phyloP scores from a whole-genome alignment of 495 filamentous ascomycete species.

The Xanthoparmelia taractica region DNA sequence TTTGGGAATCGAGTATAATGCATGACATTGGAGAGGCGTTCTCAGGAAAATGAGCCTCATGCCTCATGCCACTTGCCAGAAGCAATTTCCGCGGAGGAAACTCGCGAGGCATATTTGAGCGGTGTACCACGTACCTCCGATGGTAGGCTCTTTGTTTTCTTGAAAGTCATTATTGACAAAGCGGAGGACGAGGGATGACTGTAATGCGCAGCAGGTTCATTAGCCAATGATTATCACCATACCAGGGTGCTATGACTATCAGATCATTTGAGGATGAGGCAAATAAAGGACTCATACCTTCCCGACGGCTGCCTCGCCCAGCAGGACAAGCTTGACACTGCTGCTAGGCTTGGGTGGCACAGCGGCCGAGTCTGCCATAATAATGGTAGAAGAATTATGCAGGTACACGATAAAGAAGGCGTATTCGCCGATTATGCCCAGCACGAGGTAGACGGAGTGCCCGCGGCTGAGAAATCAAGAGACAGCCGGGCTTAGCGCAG shows the following conservation, averaged over 20 bases:
- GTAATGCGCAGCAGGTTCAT: constrained; percentile 24
- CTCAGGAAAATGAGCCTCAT: neutral
- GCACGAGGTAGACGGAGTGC: constrained; percentile 7
- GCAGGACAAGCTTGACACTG: constrained; percentile 96
- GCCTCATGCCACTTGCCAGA: neutral
- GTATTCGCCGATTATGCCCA: neutral
- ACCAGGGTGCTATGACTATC: constrained; percentile 5
- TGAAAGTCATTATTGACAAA: constrained; percentile 99
- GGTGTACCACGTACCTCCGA: constrained; percentile 66
- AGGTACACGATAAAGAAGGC: constrained; percentile 1
- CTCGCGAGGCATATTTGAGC: neutral
- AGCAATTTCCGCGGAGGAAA: no score
- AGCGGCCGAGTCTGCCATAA: constrained; percentile 33
- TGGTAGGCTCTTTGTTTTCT: constrained; percentile 99
- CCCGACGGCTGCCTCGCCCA: constrained; percentile 95
- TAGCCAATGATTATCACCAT: neutral
- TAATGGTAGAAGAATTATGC: neutral
- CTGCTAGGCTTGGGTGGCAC: constrained; percentile 88
- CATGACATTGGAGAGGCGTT: neutral
- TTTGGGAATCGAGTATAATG: constrained; percentile 4
- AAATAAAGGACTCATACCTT: constrained; percentile 56
- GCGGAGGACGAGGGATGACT: constrained; percentile 96
- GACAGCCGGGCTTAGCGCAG: constrained; percentile 19
- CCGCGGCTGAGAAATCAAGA: constrained; percentile 14
- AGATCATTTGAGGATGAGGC: constrained; percentile 11